Evolutionary conservation across 495 filamentous ascomycete genomes (phyloP), one percentile per base, ranked within the genome.

Genomic region (Lasiosphaeria hispida): DNA sequence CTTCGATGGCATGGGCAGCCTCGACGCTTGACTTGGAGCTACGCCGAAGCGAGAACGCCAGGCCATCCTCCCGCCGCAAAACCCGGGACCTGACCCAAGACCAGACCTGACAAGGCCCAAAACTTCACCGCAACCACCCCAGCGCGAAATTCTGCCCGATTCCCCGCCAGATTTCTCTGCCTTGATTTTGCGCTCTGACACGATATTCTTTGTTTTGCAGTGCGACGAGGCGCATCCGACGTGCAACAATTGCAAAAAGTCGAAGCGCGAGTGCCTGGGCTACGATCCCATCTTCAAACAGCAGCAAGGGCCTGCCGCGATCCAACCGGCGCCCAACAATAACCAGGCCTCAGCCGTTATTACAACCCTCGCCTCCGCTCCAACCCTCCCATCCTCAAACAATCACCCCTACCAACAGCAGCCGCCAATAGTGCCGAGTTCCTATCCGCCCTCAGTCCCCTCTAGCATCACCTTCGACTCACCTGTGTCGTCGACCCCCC

Each of bases 231-330:
- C 83, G 30, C 92, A 97, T 75, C 94, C 94, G 7, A 83, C 87
- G 48, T 98, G 94, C 79, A 87, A 92, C 67, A 98, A 98, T 73
- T 98, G 94, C 75, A 88, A 92, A 69, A 98, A 97, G 75, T 96
- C 91, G 67, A 97, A 97, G 73, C 89, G 94, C 64, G 94, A 97
- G 68, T 98, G 94, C 70, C 72, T 96, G 49, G 94, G 94, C 44
- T 98, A 98, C 84, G 94, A 98, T 70, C 94, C 94, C 38, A 95
- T 97, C 59, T 98, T 98, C 78, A 95, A 96, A 73, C 83, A 87
- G 65, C 89, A 92, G 65, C 86, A 88, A 48, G 85, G 85, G 15
- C 88, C 90, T 13, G 79, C 88, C 41, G 81, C 85, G 50, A 91
- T 95, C 61, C 90, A 93, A 70, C 88, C 90, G 59, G 87, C 72